Conservation (phyloP, 2,329 filamentous ascomycete genomes). For the Fusarium caatingaense region DNA sequence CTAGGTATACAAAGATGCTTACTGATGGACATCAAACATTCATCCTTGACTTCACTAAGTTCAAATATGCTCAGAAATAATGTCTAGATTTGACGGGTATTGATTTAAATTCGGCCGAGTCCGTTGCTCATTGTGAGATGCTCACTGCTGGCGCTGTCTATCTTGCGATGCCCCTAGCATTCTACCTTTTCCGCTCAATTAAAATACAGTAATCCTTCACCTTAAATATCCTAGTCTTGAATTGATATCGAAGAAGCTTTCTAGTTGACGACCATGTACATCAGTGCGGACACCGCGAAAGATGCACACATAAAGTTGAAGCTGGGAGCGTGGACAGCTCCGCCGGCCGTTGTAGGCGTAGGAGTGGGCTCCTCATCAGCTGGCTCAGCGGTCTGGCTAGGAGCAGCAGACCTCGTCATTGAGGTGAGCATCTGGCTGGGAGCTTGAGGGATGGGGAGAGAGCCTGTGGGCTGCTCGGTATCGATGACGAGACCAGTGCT, state of each 20-base stretch:
- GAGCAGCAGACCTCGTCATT: conserved; percentile 8
- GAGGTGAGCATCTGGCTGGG: conserved; percentile 28
- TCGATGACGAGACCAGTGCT: conserved; percentile 38
- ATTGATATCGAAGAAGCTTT: not conserved
- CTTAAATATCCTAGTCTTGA: not conserved
- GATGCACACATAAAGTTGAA: conserved; percentile 33
- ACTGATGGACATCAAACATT: no score
- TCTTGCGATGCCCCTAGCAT: conserved; percentile 15
- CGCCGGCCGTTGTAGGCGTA: conserved; percentile 28
- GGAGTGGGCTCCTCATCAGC: conserved; percentile 12
- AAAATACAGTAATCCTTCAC: conserved; percentile 12
- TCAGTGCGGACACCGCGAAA: conserved; percentile 29
- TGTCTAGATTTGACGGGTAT: not conserved
- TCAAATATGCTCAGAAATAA: not conserved
- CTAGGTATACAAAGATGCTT: no score
- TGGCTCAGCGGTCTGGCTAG: conserved; percentile 12
- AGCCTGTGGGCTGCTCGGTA: conserved; percentile 36
- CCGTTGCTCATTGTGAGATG: not conserved
- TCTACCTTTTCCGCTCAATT: conserved; percentile 10
- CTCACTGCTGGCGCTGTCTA: conserved; percentile 20
- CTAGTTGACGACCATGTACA: conserved; percentile 37
- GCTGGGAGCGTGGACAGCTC: conserved; percentile 25
- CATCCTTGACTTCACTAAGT: not conserved
- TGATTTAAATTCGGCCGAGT: conserved; percentile 3
- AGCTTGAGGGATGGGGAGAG: conserved; percentile 26